Evolutionary conservation across 495 filamentous ascomycete species (phyloP).

Genomic region (Amniculicola lignicola): DNA sequence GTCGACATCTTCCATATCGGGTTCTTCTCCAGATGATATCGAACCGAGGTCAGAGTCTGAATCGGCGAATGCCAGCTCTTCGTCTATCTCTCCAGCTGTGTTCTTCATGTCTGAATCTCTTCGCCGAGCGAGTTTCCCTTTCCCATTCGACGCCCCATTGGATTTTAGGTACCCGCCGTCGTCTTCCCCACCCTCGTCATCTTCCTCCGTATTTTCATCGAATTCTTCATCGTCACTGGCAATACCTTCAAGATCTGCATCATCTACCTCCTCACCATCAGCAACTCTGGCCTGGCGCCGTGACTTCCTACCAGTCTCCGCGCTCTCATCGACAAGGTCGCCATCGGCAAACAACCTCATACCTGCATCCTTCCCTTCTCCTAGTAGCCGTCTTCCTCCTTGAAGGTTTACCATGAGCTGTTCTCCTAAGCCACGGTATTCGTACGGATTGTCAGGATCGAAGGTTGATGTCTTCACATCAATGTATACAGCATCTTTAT

Average conservation of each 20-base stretch:
- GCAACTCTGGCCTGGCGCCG: conserved; percentile 64
- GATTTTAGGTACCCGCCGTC: conserved; percentile 46
- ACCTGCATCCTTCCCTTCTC: conserved; percentile 72
- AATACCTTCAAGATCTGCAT: conserved; percentile 41
- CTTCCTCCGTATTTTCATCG: conserved; percentile 54
- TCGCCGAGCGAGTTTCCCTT: conserved; percentile 47
- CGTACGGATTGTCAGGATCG: conserved; percentile 63
- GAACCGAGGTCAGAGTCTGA: conserved; percentile 95
- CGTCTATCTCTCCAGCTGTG: conserved; percentile 1
- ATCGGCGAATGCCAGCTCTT: conserved; percentile 80
- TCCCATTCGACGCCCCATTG: conserved; percentile 41
- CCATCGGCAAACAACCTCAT: conserved; percentile 81
- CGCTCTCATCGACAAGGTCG: conserved; percentile 59
- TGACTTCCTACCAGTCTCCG: conserved; percentile 64
- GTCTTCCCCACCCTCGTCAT: conserved; percentile 63
- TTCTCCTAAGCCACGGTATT: conserved; percentile 82
- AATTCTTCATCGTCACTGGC: conserved; percentile 47
- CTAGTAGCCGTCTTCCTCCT: conserved; percentile 75
- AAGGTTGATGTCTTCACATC: conserved; percentile 75
- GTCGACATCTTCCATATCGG: conserved; percentile 57
- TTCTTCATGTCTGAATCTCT: conserved; percentile 56
- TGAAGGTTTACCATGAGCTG: conserved; percentile 89
- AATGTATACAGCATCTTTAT: conserved; percentile 78
- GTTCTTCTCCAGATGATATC: conserved; percentile 65
- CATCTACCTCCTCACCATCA: conserved; percentile 51